phyloP scores from a whole-genome alignment of 1,139 yeast genomes.

The Geotrichum candidum region DNA sequence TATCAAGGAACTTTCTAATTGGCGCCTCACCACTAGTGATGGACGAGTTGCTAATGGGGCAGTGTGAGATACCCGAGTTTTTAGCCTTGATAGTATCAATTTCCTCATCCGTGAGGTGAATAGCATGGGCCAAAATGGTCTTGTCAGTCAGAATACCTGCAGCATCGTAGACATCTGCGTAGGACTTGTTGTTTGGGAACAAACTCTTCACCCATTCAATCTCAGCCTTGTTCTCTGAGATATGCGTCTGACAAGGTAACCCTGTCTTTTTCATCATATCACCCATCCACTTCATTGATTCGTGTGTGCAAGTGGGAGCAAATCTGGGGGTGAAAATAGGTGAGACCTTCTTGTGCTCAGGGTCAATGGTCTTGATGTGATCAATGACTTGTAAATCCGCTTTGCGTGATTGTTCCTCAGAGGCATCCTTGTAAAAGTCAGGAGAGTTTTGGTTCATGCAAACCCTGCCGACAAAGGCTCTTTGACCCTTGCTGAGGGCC shows the following conservation, averaged over 20 bases:
- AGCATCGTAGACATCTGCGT: constrained; percentile 72
- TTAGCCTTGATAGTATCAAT: constrained; percentile 48
- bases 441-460: constrained; percentile 81
- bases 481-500: constrained; percentile 62
- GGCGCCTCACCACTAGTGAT: constrained; percentile 90
- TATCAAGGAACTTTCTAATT: constrained; percentile 59
- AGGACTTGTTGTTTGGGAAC: constrained; percentile 64
- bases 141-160: constrained; percentile 53
- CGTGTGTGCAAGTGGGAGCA: constrained; percentile 79
- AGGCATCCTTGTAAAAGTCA: constrained; percentile 56
- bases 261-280: constrained; percentile 44
- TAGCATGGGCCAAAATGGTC: constrained; percentile 85
- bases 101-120: constrained; percentile 67
- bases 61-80: constrained; percentile 76
- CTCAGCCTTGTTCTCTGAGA: constrained; percentile 73
- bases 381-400: constrained; percentile 54
- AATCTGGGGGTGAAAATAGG: constrained; percentile 91
- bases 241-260: constrained; percentile 82
- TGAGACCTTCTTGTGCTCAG: constrained; percentile 44
- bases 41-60: constrained; percentile 88
- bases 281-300: constrained; percentile 60
- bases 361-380: constrained; percentile 50
- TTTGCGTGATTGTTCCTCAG: constrained; percentile 49
- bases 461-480: constrained; percentile 91
- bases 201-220: constrained; percentile 65